Base-by-base conservation (phyloP, 2,329 filamentous ascomycete species). In the Hypoxylon sp. region DNA sequence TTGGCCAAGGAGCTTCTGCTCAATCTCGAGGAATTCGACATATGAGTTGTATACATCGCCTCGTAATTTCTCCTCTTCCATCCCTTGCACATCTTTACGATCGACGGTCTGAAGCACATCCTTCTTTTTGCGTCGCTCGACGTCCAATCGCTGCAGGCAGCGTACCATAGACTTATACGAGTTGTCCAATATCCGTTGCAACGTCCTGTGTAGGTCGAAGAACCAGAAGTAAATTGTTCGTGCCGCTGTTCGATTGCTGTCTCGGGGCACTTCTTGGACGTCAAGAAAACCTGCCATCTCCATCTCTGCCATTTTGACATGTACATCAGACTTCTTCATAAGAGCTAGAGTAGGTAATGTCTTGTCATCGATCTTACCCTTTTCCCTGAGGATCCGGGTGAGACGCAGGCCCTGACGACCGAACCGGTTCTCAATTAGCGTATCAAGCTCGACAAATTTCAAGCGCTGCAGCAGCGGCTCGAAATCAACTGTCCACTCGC, bases 341-440 rank as follows among this genome's bases (percentile, higher is more conserved):
- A 99, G 86, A 55, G 91, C 92, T 59, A 93, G 85, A 51, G 89
- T 89, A 36, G 92, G 91, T 11, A 97, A 84, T 65, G 92, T 90
- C 78, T 96, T 97, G 78, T 99, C 96, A 70, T 98, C 95, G n/a
- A 98, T 83, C 75, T 96, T 97, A 55, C 96, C 96, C 75, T 94
- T 93, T 62, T 91, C 89, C 38, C 91, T 87, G 18, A 99, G 85
- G 58, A 98, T 93, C 18, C 93, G 91, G 18, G 93, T 86, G n/a
- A 99, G 83, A 7, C 95, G 91, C 16, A 95, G 85, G 0, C 93
- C 93, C 48, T 91, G 83, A 6, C 87, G 86, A 6, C 93, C 93
- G 71, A 93, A 93, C 1, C 88, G 87, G 54, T 93, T 88, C 67
- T 91, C 87, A 59, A 98, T 90, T 42, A 93, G 90, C 12, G 89